Conservation (phyloP, 306 rosid genomes). For the Acmispon strigosus region DNA sequence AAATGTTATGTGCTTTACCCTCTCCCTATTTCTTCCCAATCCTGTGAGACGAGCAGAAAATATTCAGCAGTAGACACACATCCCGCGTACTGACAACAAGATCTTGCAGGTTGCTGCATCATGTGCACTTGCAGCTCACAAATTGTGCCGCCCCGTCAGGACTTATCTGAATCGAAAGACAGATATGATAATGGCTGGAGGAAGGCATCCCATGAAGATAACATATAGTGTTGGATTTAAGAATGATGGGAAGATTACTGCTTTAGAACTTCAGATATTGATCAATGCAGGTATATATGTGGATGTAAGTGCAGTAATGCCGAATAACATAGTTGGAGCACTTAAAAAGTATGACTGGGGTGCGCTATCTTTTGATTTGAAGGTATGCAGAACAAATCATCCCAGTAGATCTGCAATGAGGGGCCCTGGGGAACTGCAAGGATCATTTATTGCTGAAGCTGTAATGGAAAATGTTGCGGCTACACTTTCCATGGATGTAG, state of each 20-base stretch:
- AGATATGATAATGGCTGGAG: conserved; percentile 93
- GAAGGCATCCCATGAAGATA: conserved; percentile 94
- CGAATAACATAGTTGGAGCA: conserved; percentile 34
- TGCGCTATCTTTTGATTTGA: conserved; percentile 68
- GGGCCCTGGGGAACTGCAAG: conserved; percentile 85
- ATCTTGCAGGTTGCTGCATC: conserved; percentile 65
- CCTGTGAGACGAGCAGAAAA: not conserved
- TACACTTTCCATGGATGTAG: conserved; percentile 61
- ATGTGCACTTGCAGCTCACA: conserved; percentile 89
- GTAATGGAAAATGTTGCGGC: conserved; percentile 81
- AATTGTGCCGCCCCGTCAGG: conserved; percentile 72
- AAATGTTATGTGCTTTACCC: not conserved
- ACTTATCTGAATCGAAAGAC: conserved; percentile 71
- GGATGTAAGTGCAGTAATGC: conserved; percentile 64
- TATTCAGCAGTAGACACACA: not conserved
- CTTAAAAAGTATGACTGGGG: conserved; percentile 94
- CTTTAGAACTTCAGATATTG: conserved; percentile 63
- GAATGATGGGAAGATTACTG: conserved; percentile 80
- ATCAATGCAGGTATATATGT: conserved; percentile 64
- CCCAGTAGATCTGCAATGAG: conserved; percentile 89
- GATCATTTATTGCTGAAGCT: conserved; percentile 87
- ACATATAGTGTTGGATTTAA: conserved; percentile 80
- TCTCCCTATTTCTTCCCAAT: not conserved
- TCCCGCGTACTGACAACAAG: conserved; percentile 8
- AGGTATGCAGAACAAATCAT: conserved; percentile 80